Percentiles rank a stretch among this genome's conserved stretches.
Evolutionary conservation across 2,329 filamentous ascomycete genomes (phyloP).

Genomic region (Grosmannia penicillata): DNA sequence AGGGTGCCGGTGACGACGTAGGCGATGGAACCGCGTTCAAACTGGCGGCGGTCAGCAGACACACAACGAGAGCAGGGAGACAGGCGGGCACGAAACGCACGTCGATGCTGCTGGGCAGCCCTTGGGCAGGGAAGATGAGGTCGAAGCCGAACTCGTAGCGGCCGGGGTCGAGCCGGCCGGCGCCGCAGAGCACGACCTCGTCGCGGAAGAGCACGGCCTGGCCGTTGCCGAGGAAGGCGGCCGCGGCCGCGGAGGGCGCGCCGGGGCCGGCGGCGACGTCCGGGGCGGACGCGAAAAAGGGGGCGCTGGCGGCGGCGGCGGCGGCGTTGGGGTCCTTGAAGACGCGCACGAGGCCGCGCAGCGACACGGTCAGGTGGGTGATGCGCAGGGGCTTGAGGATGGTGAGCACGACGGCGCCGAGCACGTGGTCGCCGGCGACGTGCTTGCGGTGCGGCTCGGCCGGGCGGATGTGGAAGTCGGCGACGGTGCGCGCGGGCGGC

Average conservation of each 20-base stretch:
- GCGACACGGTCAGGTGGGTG: slow-evolving; percentile 63
- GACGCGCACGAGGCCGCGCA: slow-evolving; percentile 68
- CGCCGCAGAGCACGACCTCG: slow-evolving; percentile 64
- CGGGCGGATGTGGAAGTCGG: slow-evolving; percentile 65
- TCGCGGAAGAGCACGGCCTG: slow-evolving; percentile 73
- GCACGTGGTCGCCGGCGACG: slow-evolving; percentile 58
- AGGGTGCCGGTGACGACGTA: slow-evolving; percentile 85
- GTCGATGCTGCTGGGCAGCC: slow-evolving; percentile 81
- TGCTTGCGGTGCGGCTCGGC: slow-evolving; percentile 69
- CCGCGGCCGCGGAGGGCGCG: background rate
- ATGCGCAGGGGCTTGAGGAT: slow-evolving; percentile 61
- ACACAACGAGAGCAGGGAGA: background rate
- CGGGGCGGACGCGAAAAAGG: slow-evolving; percentile 19
- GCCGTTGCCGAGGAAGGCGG: slow-evolving; percentile 54
- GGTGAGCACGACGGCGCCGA: slow-evolving; percentile 56
- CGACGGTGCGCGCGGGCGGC: slow-evolving; percentile 44
- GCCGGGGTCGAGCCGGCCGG: slow-evolving; percentile 59
- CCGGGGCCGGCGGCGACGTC: background rate
- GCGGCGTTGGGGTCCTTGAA: slow-evolving; percentile 53
- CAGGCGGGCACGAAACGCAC: slow-evolving; percentile 43
- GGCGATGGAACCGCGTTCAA: slow-evolving; percentile 83
- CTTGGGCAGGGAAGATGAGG: slow-evolving; percentile 18
- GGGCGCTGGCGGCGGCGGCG: slow-evolving; percentile 12
- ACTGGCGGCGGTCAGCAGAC: slow-evolving; percentile 35
- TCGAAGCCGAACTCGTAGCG: slow-evolving; percentile 58